phyloP scores from a whole-genome alignment of 2,329 filamentous ascomycete species.

The Aspergillus flavus region DNA sequence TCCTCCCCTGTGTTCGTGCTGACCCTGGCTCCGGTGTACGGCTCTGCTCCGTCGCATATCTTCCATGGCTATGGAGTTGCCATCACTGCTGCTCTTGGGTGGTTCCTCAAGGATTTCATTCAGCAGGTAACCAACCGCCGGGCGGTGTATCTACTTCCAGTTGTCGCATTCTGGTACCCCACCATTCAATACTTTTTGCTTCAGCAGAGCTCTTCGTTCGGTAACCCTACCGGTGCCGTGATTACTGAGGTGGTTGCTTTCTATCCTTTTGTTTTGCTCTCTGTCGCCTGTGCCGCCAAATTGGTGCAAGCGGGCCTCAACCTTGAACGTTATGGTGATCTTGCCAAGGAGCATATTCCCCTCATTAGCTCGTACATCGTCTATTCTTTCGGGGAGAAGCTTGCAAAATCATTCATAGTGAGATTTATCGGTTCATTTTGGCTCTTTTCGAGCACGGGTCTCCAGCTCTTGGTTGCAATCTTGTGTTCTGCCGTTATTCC shows the following conservation, averaged over 20 bases:
- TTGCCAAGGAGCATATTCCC: constrained; percentile 64
- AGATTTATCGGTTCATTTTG: constrained; percentile 63
- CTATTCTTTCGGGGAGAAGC: constrained; percentile 56
- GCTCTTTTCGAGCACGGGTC: constrained; percentile 68
- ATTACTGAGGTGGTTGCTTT: constrained; percentile 74
- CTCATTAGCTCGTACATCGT: constrained; percentile 68
- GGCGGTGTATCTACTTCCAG: constrained; percentile 60
- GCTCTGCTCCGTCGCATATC: constrained; percentile 73
- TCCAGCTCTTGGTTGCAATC: constrained; percentile 69
- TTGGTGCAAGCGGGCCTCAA: constrained; percentile 63
- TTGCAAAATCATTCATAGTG: constrained; percentile 45
- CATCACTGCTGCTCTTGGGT: constrained; percentile 69
- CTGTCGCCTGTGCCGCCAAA: constrained; percentile 65
- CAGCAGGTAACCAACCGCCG: constrained; percentile 53
- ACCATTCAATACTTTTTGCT: constrained; percentile 72
- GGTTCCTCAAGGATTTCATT: constrained; percentile 65
- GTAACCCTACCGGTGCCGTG: constrained; percentile 71
- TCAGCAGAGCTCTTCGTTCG: constrained; percentile 65
- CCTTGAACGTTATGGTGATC: constrained; percentile 57
- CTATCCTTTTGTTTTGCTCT: constrained; percentile 68
- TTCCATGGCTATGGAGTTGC: constrained; percentile 71
- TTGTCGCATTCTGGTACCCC: constrained; percentile 76
- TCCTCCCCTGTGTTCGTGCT: constrained; percentile 58
- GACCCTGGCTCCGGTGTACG: constrained; percentile 83
- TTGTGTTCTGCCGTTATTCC: constrained; percentile 69